Conservation (phyloP, 2,329 filamentous ascomycete species). For the Aspergillus pseudoglaucus region DNA sequence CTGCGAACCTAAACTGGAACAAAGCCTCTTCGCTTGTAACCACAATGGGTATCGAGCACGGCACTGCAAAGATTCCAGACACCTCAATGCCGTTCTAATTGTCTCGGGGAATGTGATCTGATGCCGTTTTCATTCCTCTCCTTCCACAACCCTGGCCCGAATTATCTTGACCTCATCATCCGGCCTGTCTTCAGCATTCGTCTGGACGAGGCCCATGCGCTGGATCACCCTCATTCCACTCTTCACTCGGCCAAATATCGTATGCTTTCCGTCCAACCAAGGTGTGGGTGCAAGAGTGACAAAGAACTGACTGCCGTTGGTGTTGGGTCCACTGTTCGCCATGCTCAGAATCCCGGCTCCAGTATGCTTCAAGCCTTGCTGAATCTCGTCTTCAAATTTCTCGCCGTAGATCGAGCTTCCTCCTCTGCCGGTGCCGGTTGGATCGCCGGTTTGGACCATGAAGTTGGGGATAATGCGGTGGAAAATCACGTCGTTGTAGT, state of each 20-base stretch:
- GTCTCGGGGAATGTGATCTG: neutral
- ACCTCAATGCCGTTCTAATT: neutral
- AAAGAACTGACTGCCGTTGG: slow-evolving; percentile 94
- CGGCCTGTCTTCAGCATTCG: slow-evolving; percentile 72
- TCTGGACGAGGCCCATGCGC: slow-evolving; percentile 82
- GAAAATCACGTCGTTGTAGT: slow-evolving; percentile 82
- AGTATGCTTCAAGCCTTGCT: slow-evolving; percentile 72
- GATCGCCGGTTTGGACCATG: slow-evolving; percentile 94
- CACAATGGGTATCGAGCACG: neutral
- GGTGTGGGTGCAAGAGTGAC: slow-evolving; percentile 89
- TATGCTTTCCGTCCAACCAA: slow-evolving; percentile 95
- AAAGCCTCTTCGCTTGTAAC: neutral
- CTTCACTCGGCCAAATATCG: slow-evolving; percentile 89
- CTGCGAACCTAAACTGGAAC: neutral
- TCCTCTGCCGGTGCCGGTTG: slow-evolving; percentile 85
- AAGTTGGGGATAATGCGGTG: slow-evolving; percentile 94
- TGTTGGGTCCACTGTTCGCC: slow-evolving; percentile 90
- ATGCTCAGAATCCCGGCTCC: slow-evolving; percentile 91
- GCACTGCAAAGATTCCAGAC: neutral
- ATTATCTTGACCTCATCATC: slow-evolving; percentile 75
- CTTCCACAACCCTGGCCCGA: slow-evolving; percentile 63
- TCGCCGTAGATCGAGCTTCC: slow-evolving; percentile 86
- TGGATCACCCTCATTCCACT: slow-evolving; percentile 75
- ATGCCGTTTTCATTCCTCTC: slow-evolving; percentile 30
- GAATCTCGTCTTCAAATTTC: slow-evolving; percentile 90